Conservation (phyloP, 345 rosid species). For the Barbarea vulgaris region DNA sequence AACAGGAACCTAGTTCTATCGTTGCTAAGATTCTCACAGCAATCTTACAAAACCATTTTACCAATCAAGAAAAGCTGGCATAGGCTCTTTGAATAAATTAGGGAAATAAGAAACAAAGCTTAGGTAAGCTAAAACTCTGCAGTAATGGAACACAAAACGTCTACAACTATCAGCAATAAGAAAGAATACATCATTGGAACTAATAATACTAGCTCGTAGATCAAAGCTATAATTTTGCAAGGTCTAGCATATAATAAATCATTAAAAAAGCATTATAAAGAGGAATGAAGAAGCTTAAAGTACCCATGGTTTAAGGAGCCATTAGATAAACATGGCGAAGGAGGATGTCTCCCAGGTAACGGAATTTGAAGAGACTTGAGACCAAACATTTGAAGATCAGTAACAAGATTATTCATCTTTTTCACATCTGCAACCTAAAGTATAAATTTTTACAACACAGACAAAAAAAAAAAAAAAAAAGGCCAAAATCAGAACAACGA, state of each 20-base stretch:
- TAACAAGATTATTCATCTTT: slow-evolving; percentile 81
- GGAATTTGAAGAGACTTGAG: slow-evolving; percentile 80
- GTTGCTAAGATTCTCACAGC: background rate
- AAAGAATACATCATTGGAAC: background rate
- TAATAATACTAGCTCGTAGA: background rate
- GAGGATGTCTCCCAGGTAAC: slow-evolving; percentile 90
- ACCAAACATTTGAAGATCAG: slow-evolving; percentile 98
- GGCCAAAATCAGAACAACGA: background rate
- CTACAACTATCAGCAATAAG: slow-evolving; percentile 12
- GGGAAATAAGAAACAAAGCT: background rate
- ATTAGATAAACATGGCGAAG: slow-evolving; percentile 62
- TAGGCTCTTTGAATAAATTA: background rate
- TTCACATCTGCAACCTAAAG: slow-evolving; percentile 83
- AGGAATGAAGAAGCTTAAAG: background rate
- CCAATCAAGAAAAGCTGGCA: background rate
- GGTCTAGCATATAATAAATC: background rate
- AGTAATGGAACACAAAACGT: background rate
- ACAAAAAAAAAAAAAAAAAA: background rate
- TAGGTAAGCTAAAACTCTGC: background rate
- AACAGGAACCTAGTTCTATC: background rate
- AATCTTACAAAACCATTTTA: background rate
- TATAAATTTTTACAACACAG: background rate
- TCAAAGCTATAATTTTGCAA: background rate
- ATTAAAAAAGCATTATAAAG: background rate
- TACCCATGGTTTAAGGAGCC: slow-evolving; percentile 60